Percentiles rank a stretch among this genome's conserved stretches.
Evolutionary conservation across 495 filamentous ascomycete species (phyloP).

Genomic region (Penicillium paradoxum): DNA sequence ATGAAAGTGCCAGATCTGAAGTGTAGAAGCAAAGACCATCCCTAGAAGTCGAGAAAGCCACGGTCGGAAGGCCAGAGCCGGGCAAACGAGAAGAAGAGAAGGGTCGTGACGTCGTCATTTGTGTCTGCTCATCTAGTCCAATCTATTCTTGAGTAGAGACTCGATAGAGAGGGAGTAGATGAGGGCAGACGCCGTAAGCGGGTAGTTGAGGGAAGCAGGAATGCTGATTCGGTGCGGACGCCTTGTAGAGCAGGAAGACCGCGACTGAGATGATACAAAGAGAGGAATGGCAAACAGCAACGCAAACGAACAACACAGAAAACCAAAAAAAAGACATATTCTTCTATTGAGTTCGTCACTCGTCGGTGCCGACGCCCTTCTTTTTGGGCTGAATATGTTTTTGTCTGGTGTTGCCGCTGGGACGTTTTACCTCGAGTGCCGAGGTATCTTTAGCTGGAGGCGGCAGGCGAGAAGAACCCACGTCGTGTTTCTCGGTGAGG

Average conservation of each 20-base stretch:
- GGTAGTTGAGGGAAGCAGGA: neutral
- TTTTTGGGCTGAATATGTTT: constrained; percentile 47
- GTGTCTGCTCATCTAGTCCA: neutral
- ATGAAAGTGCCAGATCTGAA: constrained; percentile 6
- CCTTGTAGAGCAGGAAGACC: constrained; percentile 1
- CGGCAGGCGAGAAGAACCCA: constrained; percentile 23
- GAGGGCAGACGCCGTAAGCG: constrained; percentile 1
- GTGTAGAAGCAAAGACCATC: constrained; percentile 17
- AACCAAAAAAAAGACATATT: constrained; percentile 11
- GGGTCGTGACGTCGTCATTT: constrained; percentile 31
- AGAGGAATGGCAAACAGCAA: constrained; percentile 1
- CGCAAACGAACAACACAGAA: constrained; percentile 2
- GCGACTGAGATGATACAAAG: constrained; percentile 17
- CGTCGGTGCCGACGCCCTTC: constrained; percentile 44
- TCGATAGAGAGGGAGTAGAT: neutral
- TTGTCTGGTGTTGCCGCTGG: constrained; percentile 27
- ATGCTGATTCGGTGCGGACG: constrained; percentile 7
- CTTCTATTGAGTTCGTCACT: constrained; percentile 25
- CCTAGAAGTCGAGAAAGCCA: constrained; percentile 23
- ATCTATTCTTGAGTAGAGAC: neutral
- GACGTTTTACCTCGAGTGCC: constrained; percentile 21
- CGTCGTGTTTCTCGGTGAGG: constrained; percentile 82
- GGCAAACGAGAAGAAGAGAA: constrained; percentile 24
- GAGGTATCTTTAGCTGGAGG: constrained; percentile 29
- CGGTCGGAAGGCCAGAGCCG: constrained; percentile 10